These are phyloP conservation scores for Articulospora tetracladia DNA, from an alignment of 495 filamentous ascomycete species.

Conservation along the genomic window DNA sequence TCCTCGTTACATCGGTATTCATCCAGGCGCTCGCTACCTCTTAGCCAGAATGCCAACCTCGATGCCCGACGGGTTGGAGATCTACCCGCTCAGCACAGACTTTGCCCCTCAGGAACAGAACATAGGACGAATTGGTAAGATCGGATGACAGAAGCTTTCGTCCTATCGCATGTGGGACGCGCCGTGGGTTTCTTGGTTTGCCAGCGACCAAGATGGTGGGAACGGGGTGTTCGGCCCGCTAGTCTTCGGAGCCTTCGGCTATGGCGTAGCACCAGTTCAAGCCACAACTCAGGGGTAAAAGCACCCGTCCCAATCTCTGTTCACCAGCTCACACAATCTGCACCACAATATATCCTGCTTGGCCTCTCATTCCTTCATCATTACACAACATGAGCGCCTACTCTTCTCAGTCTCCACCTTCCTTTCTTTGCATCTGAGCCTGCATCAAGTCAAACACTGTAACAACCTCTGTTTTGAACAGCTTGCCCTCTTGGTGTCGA, in stretches of 20 bases:
- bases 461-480: too few species aligned
- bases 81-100: not conserved
- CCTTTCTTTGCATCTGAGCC: too few species aligned
- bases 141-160: too few species aligned
- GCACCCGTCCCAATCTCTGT: not conserved
- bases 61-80: not conserved
- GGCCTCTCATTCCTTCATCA: not conserved
- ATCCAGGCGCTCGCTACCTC: not conserved
- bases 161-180: too few species aligned
- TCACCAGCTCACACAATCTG: not conserved
- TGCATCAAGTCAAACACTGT: too few species aligned
- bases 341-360: not conserved
- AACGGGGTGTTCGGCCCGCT: not conserved
- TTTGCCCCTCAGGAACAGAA: not conserved
- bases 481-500: too few species aligned
- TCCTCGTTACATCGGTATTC: not conserved
- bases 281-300: not conserved
- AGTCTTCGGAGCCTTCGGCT: too few species aligned
- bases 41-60: not conserved
- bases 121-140: too few species aligned
- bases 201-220: not conserved
- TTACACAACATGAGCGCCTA: not conserved
- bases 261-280: not conserved
- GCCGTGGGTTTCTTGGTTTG: too few species aligned
- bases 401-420: not conserved